Base-by-base conservation (phyloP, 2,329 filamentous ascomycete species). In the Emmonsiellopsis sp. region DNA sequence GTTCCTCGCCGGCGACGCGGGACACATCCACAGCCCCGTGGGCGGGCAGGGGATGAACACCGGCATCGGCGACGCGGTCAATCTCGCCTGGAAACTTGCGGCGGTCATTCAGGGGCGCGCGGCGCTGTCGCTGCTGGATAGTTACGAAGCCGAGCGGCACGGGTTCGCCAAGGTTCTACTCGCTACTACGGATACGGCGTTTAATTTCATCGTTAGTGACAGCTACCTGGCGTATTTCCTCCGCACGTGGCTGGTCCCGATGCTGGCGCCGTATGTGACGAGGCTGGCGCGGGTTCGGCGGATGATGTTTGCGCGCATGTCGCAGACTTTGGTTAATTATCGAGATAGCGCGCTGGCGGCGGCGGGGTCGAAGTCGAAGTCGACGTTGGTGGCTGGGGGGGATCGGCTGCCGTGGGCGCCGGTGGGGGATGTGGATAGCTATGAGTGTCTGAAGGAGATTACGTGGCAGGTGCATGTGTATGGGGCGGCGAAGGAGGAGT, bases 1-100 rank as follows among this genome's bases (percentile, higher is more conserved):
- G 21, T 27, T 83, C 44, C 65, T 83, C 0, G 78, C 76, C 2
- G 80, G 80, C 10, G 80, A 83, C 53, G 78, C 79, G 5, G 77
- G 77, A 1, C 79, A 83, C 55, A 78, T 79, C 10, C 78, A 82
- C 55, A 77, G 71, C 39, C 77, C 77, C 0, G 74, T 75, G 0
- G 80, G 78, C 2, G 80, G 77, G 0, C 79, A 81, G 59, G 80
- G 80, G 1, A 77, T 82, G 75, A 82, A 82, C 59, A 77, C 77
- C 0, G 78, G 78, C 0, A 71, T 82, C 21, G 74, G 77, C 31
- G 78, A 81, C 53, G 73, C 76, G 0, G 68, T 76, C 33, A 81
- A 81, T 53, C 36, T 49, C 17, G 74, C 74, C 27, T 81, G 78
- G 78, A 81, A 81, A 58, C 66, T 82, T 2, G 71, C 75, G 0